Conservation (phyloP, 2,329 filamentous ascomycete species). For the Arthrobotrys megalospora region DNA sequence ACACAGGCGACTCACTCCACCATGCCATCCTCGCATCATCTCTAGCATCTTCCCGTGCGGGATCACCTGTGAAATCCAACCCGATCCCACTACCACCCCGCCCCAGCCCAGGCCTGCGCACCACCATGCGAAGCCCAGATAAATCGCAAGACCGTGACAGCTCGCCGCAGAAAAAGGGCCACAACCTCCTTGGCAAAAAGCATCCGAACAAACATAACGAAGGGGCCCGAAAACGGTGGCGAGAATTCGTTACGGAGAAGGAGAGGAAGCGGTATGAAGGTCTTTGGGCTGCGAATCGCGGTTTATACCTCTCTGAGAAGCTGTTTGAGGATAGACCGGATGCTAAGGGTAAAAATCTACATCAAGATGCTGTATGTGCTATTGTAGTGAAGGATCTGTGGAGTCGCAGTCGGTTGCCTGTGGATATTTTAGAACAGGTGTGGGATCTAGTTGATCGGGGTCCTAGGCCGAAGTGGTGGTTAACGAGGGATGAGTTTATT, state of each 20-base stretch:
- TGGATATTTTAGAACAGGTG: conserved; percentile 79
- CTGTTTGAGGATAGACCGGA: conserved; percentile 63
- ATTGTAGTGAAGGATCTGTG: conserved; percentile 83
- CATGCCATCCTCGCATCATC: conserved; percentile 52
- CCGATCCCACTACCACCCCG: conserved; percentile 52
- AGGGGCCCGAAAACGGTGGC: conserved; percentile 81
- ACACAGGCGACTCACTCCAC: conserved; percentile 44
- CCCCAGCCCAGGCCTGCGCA: conserved; percentile 27
- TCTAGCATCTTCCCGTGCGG: conserved; percentile 51
- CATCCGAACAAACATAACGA: conserved; percentile 83
- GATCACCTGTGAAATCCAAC: conserved; percentile 57
- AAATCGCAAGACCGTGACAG: conserved; percentile 29
- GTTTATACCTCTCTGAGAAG: conserved; percentile 67
- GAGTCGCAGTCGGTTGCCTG: conserved; percentile 77
- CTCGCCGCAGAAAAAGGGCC: conserved; percentile 61
- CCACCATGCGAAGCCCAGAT: conserved; percentile 57
- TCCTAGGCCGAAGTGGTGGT: conserved; percentile 69
- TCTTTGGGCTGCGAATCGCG: conserved; percentile 86
- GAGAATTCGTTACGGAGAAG: conserved; percentile 79
- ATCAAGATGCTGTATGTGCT: conserved; percentile 74
- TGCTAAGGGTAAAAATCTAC: conserved; percentile 41
- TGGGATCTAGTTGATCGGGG: conserved; percentile 81
- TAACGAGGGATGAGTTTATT: conserved; percentile 81
- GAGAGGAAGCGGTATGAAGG: conserved; percentile 87
- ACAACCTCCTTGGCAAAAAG: conserved; percentile 72